Percentiles rank a stretch among this genome's conserved stretches.
Evolutionary conservation across 495 filamentous ascomycete species (phyloP).

Genomic region (Neurospora cerealis): DNA sequence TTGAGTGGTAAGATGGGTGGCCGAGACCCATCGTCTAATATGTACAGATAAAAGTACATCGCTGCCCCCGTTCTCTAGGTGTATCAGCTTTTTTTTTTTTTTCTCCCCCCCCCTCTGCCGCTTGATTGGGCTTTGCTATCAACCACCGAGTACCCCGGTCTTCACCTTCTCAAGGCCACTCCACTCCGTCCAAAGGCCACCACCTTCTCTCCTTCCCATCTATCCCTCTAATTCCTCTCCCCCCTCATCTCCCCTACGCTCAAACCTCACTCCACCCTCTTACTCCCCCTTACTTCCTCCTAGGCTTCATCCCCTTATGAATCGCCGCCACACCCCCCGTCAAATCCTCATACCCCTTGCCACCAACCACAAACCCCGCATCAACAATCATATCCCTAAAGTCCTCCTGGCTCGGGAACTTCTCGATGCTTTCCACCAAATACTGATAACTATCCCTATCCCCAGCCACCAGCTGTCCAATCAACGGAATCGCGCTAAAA

Average conservation of each 20-base stretch:
- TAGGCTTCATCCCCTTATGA: slow-evolving; percentile 90
- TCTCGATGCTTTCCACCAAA: slow-evolving; percentile 93
- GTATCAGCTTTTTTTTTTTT: background rate
- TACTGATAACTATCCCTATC: slow-evolving; percentile 97
- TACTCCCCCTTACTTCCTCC: slow-evolving; percentile 15
- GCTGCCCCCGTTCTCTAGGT: background rate
- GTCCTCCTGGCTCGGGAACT: slow-evolving; percentile 75
- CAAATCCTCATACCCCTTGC: slow-evolving; percentile 75
- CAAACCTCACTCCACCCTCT: background rate
- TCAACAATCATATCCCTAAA: slow-evolving; percentile 80
- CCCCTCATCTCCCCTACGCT: no score
- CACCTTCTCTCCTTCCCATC: background rate
- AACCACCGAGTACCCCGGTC: background rate
- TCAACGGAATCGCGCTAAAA: slow-evolving; percentile 85
- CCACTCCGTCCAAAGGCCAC: no score
- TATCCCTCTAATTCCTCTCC: no score
- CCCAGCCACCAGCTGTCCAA: slow-evolving; percentile 89
- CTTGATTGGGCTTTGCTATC: background rate
- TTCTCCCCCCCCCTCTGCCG: background rate
- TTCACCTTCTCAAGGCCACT: background rate
- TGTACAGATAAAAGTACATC: background rate
- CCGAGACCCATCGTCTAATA: background rate
- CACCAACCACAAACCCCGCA: slow-evolving; percentile 79
- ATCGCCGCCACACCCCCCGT: slow-evolving; percentile 89
- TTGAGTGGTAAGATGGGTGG: background rate